Evolutionary conservation across 108 stramenopile species (phyloP).

Genomic region (Chaetoceros muelleri): DNA sequence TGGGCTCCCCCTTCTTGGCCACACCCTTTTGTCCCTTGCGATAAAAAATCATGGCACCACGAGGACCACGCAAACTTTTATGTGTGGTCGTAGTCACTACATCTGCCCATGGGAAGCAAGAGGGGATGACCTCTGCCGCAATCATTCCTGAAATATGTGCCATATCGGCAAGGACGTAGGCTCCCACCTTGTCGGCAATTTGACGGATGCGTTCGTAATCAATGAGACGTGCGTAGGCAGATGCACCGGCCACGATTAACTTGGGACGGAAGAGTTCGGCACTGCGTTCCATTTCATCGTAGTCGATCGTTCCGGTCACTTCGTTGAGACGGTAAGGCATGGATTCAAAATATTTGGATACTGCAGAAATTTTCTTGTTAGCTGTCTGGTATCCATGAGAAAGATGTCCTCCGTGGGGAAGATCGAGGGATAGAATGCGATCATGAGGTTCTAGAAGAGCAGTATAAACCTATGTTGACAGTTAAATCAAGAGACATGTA

Average conservation of each 20-base stretch:
- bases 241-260: slow-evolving; percentile 97
- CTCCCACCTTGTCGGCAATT: slow-evolving; percentile 88
- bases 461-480: slow-evolving; percentile 84
- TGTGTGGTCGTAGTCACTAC: slow-evolving; percentile 99
- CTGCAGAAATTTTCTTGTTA: slow-evolving; percentile 91
- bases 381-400: slow-evolving; percentile 97
- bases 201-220: slow-evolving; percentile 97
- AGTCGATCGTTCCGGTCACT: slow-evolving; percentile 92
- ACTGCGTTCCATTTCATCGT: slow-evolving; percentile 93
- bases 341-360: slow-evolving; percentile 94
- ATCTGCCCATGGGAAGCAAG: slow-evolving; percentile 96
- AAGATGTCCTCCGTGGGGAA: slow-evolving; percentile 97
- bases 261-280: slow-evolving; percentile 97
- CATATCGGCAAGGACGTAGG: slow-evolving; percentile 98
- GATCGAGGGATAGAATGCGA: slow-evolving; percentile 97
- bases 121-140: slow-evolving; percentile 90
- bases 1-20: slow-evolving; percentile 91
- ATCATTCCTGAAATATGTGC: slow-evolving; percentile 99
- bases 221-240: slow-evolving; percentile 96
- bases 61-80: slow-evolving; percentile 98
- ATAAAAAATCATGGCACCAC: slow-evolving; percentile 99
- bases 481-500: not conserved
- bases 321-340: slow-evolving; percentile 99
- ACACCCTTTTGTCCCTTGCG: slow-evolving; percentile 78
- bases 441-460: slow-evolving; percentile 97